phyloP scores from a whole-genome alignment of 2,329 filamentous ascomycete genomes.

The Fusarium verticillioides region DNA sequence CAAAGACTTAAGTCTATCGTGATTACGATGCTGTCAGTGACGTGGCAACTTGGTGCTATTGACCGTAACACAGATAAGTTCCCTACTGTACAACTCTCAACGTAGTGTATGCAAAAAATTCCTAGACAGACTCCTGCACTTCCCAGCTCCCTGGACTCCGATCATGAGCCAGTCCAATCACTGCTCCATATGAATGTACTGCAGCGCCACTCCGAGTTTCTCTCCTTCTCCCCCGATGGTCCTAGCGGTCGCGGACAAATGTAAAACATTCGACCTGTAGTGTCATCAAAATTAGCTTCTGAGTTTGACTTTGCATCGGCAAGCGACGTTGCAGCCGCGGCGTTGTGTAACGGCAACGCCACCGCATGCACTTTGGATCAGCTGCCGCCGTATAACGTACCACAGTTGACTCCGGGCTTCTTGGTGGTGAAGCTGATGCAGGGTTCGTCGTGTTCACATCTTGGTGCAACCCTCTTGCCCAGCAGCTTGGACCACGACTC shows the following conservation, averaged over 20 bases:
- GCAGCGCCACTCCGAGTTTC: constrained; percentile 87
- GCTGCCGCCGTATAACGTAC: constrained; percentile 50
- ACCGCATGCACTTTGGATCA: constrained; percentile 11
- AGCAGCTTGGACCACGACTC: constrained; percentile 90
- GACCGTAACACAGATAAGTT: neutral
- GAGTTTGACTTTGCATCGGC: neutral
- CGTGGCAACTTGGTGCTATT: neutral
- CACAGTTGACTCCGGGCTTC: constrained; percentile 87
- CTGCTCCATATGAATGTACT: constrained; percentile 81
- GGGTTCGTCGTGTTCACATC: constrained; percentile 88
- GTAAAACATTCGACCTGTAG: constrained; percentile 69
- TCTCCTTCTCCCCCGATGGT: constrained; percentile 86
- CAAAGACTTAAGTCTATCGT: neutral
- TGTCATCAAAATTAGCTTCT: constrained; percentile 36
- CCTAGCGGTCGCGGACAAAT: constrained; percentile 79
- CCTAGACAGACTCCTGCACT: neutral
- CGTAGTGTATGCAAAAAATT: neutral
- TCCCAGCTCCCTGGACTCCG: neutral
- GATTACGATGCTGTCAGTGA: neutral
- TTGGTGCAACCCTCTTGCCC: constrained; percentile 76
- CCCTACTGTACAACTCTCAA: neutral
- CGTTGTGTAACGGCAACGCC: constrained; percentile 20
- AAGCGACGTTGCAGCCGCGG: neutral
- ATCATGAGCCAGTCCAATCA: constrained; percentile 59
- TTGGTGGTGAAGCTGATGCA: constrained; percentile 87